phyloP scores from a whole-genome alignment of 2,329 filamentous ascomycete species.

The Trichoderma pleuroti region DNA sequence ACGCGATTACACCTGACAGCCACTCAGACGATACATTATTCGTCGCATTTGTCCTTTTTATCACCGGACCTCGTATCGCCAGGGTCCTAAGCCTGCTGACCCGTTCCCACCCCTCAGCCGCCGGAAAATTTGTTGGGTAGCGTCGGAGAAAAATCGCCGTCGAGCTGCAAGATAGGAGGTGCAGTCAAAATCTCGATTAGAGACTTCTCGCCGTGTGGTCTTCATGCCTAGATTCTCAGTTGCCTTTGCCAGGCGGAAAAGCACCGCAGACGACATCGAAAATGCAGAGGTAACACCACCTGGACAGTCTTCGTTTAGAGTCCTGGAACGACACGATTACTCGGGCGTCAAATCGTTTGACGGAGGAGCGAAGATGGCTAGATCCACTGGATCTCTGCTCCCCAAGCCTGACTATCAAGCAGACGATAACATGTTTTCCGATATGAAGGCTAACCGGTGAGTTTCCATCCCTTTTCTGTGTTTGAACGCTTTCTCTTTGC shows the following conservation, averaged over 20 bases:
- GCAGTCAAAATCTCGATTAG: not conserved
- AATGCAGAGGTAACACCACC: slow-evolving; percentile 44
- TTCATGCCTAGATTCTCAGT: slow-evolving; percentile 63
- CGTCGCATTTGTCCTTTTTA: slow-evolving; percentile 5
- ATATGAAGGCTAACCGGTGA: slow-evolving; percentile 54
- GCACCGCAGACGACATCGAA: slow-evolving; percentile 53
- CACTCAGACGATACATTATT: slow-evolving; percentile 10
- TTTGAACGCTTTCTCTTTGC: not conserved
- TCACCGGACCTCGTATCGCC: slow-evolving; percentile 18
- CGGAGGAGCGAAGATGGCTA: slow-evolving; percentile 44
- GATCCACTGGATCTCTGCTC: slow-evolving; percentile 35
- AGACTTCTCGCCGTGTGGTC: slow-evolving; percentile 28
- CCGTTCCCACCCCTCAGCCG: slow-evolving; percentile 9
- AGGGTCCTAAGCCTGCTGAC: slow-evolving; percentile 10
- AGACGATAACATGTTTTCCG: slow-evolving; percentile 58
- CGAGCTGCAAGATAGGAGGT: slow-evolving; percentile 16
- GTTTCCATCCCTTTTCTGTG: slow-evolving; percentile 27
- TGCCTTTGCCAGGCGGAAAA: slow-evolving; percentile 58
- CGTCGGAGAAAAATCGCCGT: slow-evolving; percentile 22
- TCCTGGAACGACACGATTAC: slow-evolving; percentile 52
- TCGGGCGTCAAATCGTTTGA: slow-evolving; percentile 47
- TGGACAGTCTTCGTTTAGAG: slow-evolving; percentile 54
- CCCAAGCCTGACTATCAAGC: slow-evolving; percentile 37
- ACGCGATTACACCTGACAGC: slow-evolving; percentile 16
- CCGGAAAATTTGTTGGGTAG: slow-evolving; percentile 13